A percentile compares a stretch with the other conserved stretches of the same genome.
These are phyloP conservation scores for Neonectria sp. DNA, from an alignment of 2,329 filamentous ascomycete species.

Conservation along the genomic window DNA sequence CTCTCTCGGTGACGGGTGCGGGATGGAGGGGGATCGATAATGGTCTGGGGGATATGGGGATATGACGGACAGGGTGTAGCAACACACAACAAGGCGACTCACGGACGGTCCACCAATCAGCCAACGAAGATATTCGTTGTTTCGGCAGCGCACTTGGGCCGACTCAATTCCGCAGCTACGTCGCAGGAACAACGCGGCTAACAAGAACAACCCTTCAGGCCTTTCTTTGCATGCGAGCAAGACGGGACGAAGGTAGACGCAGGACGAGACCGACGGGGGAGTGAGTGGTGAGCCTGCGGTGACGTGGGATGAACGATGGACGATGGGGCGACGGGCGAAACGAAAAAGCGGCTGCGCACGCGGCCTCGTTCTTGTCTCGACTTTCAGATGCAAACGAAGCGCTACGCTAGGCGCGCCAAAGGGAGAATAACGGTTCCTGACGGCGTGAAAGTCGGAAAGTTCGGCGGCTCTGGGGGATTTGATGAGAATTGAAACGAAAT, in stretches of 20 bases:
- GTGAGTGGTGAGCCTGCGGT: constrained; percentile 24
- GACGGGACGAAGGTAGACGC: constrained; percentile 13
- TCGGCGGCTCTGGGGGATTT: background rate
- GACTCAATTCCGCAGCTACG: constrained; percentile 17
- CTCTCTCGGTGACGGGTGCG: constrained; percentile 21
- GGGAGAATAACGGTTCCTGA: background rate
- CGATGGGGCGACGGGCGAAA: constrained; percentile 16
- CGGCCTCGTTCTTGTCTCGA: constrained; percentile 10
- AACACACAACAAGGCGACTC: constrained; percentile 38
- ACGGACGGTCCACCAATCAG: constrained; percentile 35
- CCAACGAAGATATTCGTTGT: constrained; percentile 19
- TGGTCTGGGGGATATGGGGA: constrained; percentile 19
- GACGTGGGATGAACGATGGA: constrained; percentile 26
- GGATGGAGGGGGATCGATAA: constrained; percentile 22
- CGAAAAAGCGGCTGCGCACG: constrained; percentile 23
- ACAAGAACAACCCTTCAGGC: constrained; percentile 6
- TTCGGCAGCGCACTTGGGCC: constrained; percentile 3
- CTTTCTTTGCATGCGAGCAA: constrained; percentile 10
- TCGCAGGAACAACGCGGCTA: constrained; percentile 14
- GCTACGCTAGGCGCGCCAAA: constrained; percentile 20
- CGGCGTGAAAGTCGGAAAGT: constrained; percentile 2
- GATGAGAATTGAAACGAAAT: background rate
- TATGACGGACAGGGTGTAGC: constrained; percentile 26
- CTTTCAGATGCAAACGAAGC: constrained; percentile 13
- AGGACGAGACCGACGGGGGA: constrained; percentile 19